phyloP scores from a whole-genome alignment of 2,329 filamentous ascomycete genomes.

The Colletotrichum endophyticum region DNA sequence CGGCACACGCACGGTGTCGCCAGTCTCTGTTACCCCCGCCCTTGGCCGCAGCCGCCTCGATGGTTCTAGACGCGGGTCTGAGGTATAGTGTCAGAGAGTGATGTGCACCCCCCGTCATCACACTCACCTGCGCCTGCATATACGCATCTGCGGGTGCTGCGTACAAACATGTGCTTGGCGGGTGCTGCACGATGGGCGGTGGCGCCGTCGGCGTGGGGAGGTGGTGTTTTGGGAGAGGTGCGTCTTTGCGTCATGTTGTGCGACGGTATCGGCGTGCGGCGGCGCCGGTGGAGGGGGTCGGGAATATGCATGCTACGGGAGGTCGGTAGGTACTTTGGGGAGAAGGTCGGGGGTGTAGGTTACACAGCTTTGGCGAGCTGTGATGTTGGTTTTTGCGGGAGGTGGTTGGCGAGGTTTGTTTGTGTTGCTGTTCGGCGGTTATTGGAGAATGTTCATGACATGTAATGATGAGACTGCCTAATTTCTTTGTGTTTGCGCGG shows the following conservation, averaged over 20 bases:
- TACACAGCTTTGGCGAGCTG: background rate
- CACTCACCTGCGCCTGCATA: background rate
- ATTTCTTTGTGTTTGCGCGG: fast-evolving
- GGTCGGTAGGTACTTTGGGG: background rate
- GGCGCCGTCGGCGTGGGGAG: background rate
- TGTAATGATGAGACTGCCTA: fast-evolving
- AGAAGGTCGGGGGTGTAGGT: background rate
- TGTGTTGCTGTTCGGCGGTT: background rate
- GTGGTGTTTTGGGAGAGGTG: background rate
- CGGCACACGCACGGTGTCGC: background rate
- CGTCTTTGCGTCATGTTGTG: background rate
- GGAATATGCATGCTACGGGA: background rate
- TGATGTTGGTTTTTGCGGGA: background rate
- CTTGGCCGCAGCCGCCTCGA: background rate
- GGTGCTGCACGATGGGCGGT: background rate
- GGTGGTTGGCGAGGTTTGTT: background rate
- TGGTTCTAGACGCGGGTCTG: background rate
- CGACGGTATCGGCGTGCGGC: constrained; percentile 2
- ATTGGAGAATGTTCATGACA: background rate
- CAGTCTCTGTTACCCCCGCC: background rate
- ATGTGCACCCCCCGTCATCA: background rate
- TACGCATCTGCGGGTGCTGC: background rate
- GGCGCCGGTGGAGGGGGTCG: background rate
- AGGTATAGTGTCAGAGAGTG: background rate
- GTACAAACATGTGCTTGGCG: background rate